A percentile compares a stretch with the other conserved stretches of the same genome.
phyloP scores from a whole-genome alignment of 352 stramenopile species.

The Globisporangium cylindrosporum region DNA sequence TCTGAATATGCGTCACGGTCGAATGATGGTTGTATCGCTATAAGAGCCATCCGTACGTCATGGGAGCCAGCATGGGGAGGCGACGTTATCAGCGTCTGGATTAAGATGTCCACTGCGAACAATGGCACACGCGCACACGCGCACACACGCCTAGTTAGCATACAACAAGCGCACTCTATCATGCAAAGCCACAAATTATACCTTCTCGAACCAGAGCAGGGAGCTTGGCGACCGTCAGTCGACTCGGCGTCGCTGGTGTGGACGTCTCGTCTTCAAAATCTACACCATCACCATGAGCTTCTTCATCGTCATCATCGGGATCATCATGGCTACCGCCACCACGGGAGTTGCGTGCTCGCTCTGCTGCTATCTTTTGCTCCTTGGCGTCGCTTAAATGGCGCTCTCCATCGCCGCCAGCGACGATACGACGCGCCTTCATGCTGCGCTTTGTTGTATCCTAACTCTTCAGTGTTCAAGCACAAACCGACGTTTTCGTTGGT shows the following conservation, averaged over 20 bases:
- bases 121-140: neutral
- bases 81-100: constrained; percentile 12
- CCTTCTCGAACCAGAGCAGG: constrained; percentile 24
- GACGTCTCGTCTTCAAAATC: neutral
- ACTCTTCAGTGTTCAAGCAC: neutral
- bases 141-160: neutral
- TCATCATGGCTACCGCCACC: neutral
- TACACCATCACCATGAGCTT: neutral
- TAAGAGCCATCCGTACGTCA: neutral
- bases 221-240: constrained; percentile 13
- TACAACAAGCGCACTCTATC: neutral
- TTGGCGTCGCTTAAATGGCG: neutral
- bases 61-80: constrained; percentile 9
- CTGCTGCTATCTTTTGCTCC: neutral
- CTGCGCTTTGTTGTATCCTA: too few species aligned
- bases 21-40: neutral
- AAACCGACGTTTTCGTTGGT: neutral
- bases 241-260: neutral
- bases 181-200: neutral
- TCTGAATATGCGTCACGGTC: neutral
- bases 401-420: neutral
- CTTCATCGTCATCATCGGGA: neutral
- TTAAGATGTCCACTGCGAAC: constrained; percentile 13
- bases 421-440: neutral
- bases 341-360: neutral